Base-by-base conservation (phyloP, 2,329 filamentous ascomycete genomes). In the Neofusicoccum laricinum region DNA sequence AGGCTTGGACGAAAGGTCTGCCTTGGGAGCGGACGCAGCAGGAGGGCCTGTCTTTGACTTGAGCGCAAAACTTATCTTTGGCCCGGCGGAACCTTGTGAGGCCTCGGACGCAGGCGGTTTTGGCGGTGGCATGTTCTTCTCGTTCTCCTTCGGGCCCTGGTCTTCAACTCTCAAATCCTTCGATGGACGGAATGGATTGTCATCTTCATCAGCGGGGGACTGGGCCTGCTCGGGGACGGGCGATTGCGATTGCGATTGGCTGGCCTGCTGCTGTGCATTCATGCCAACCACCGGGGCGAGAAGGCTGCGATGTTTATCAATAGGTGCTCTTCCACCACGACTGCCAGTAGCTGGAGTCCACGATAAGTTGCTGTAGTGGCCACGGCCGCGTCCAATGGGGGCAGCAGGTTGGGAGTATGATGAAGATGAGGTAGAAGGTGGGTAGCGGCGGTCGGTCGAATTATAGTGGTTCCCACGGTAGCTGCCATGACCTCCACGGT, bases 51-150 rank as follows among this genome's bases (percentile, higher is more conserved):
- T 84, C 46, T 90, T 85, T 10, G 88, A 85, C 75, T 97, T 97
- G 77, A 98, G 92, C 1, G 93, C 92, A 75, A 98, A 98, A 75
- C 92, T 96, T 72, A 97, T 96, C 77, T 94, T 95, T 49, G 87
- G 87, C 2, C 80, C 80, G 65, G 81, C 80, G 72, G 81, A 75
- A 66, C 77, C 72, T 66, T 84, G 81, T n/a, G 85, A 81, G 4
- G 85, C 83, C 1, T 82, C 80, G 19, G 84, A 81, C 2, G 84
- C 78, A 43, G 85, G 80, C 64, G 85, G 84, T 64, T 77, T 81
- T 11, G 86, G 82, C 19, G 84, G 84, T 34, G 83, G 83, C 77
- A 86, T 85, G 62, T 82, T 80, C 64, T 85, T 82, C 61, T 80
- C 77, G 25, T 77, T 76, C 12, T 81, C 79, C 57, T 85, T 84